A percentile compares a stretch with the other conserved stretches of the same genome.
These are phyloP conservation scores for Pichia rugopelliculosa DNA, from an alignment of 805 yeast genomes.

Conservation along the genomic window DNA sequence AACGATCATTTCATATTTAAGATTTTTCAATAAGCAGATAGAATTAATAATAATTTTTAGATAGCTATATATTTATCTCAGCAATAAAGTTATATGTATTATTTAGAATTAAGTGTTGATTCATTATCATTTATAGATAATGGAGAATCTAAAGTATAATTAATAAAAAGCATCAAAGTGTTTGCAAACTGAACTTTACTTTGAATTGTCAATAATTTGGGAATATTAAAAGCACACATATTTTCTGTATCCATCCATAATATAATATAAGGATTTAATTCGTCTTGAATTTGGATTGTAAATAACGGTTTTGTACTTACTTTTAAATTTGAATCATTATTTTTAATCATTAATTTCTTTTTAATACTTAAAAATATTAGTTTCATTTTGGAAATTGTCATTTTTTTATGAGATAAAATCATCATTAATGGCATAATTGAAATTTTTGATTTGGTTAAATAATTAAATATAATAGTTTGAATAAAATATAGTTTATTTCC, in stretches of 20 bases:
- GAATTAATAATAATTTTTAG: no score
- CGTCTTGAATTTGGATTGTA: constrained; percentile 14
- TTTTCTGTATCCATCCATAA: constrained; percentile 17
- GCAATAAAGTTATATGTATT: background rate
- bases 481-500: background rate
- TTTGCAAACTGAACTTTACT: constrained; percentile 9
- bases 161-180: constrained; percentile 10
- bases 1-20: no score
- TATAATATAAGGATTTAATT: constrained; percentile 6
- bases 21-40: background rate
- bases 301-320: constrained; percentile 1
- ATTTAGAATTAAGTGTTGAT: background rate
- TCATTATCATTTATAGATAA: background rate
- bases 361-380: background rate
- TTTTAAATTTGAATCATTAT: background rate
- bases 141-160: background rate
- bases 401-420: background rate
- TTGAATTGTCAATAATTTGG: background rate
- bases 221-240: constrained; percentile 13
- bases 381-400: background rate
- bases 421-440: constrained; percentile 2
- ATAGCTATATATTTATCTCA: background rate
- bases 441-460: background rate
- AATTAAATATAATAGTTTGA: background rate
- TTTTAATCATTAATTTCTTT: background rate